phyloP scores from a whole-genome alignment of 371 early-diverging fungal species.

The Cokeromyces recurvatus region DNA sequence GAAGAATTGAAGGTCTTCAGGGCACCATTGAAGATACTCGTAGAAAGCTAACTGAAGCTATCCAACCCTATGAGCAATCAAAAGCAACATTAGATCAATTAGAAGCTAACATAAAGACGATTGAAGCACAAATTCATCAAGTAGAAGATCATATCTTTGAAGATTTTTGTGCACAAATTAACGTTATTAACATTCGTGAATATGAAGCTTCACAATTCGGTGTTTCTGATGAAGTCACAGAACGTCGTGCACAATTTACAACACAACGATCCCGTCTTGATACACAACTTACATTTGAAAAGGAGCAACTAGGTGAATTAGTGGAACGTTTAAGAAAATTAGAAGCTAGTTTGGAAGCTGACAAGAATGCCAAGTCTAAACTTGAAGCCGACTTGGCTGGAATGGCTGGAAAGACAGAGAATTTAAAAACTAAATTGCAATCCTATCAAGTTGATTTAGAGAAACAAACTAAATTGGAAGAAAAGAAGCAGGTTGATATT shows the following conservation, averaged over 20 bases:
- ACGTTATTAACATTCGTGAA: constrained; percentile 76
- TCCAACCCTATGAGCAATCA: constrained; percentile 8
- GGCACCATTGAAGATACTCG: constrained; percentile 13
- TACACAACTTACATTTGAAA: constrained; percentile 75
- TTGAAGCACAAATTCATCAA: constrained; percentile 50
- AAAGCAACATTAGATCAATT: constrained; percentile 34
- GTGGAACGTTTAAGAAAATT: constrained; percentile 54
- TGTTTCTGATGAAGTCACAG: constrained; percentile 64
- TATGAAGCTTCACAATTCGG: constrained; percentile 74
- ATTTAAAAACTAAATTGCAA: constrained; percentile 25
- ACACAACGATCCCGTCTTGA: constrained; percentile 73
- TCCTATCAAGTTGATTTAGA: constrained; percentile 37
- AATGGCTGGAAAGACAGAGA: constrained; percentile 36
- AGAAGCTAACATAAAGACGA: constrained; percentile 20
- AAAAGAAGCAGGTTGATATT: constrained; percentile 54
- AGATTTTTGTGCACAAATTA: constrained; percentile 68
- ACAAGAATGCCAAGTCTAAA: constrained; percentile 24
- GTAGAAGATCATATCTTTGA: constrained; percentile 77
- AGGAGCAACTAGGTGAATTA: constrained; percentile 64
- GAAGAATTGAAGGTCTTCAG: constrained; percentile 14
- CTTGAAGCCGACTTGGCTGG: constrained; percentile 33
- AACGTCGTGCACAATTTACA: constrained; percentile 68
- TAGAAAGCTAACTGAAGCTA: constrained; percentile 6
- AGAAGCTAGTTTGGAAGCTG: constrained; percentile 31
- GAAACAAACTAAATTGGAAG: constrained; percentile 32